Evolutionary conservation across 768 basidiomycete species (phyloP).

Genomic region (Cystofilobasidium bisporidii): DNA sequence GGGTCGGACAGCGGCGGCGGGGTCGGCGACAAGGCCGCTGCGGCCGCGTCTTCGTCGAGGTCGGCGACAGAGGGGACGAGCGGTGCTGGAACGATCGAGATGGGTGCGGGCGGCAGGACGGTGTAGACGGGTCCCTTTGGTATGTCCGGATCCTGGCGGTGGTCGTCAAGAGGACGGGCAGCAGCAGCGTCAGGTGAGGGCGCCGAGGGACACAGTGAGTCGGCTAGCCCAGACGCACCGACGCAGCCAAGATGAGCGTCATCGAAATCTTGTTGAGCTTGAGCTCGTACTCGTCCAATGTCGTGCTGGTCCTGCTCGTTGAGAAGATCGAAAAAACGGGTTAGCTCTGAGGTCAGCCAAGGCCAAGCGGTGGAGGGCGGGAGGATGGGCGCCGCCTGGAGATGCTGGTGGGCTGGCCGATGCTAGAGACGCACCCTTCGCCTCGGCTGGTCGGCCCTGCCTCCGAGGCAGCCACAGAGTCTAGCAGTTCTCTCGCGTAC

Average conservation of each 20-base stretch:
- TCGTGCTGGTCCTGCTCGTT: slow-evolving; percentile 1
- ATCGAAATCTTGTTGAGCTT: slow-evolving; percentile 25
- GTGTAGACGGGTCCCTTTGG: background rate
- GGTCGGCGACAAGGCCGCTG: too few species aligned
- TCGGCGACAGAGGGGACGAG: background rate
- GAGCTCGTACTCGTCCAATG: slow-evolving; percentile 15
- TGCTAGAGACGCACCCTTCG: background rate
- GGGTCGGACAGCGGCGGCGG: too few species aligned
- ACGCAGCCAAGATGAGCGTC: slow-evolving; percentile 18
- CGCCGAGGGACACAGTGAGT: background rate
- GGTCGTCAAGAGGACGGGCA: background rate
- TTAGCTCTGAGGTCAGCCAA: too few species aligned
- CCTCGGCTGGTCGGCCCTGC: background rate
- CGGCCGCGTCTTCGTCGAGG: slow-evolving; percentile 4
- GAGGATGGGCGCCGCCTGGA: too few species aligned
- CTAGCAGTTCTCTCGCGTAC: slow-evolving; percentile 19
- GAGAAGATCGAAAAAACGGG: too few species aligned
- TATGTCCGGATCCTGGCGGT: background rate
- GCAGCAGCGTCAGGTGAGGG: too few species aligned
- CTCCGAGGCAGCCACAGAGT: slow-evolving; percentile 6
- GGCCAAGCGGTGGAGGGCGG: background rate
- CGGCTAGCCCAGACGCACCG: too few species aligned
- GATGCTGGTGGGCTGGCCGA: background rate
- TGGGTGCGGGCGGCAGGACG: background rate
- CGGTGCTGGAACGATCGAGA: background rate